Evolutionary conservation across 331 rosid genomes (phyloP).

Genomic region (Saraca asoca): DNA sequence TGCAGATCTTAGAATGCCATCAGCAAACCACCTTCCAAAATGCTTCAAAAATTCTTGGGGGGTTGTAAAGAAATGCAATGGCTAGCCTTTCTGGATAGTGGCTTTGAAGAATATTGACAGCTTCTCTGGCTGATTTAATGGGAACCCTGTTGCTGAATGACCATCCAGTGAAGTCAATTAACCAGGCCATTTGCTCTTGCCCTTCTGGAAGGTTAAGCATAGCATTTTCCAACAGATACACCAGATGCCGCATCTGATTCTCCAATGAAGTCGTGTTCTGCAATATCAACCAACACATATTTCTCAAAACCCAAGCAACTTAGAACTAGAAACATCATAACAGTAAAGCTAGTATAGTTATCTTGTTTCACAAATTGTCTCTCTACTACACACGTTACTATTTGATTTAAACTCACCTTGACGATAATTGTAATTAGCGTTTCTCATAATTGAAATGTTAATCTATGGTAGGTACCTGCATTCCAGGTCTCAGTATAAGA

Average conservation of each 20-base stretch:
- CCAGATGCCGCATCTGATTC: constrained; percentile 66
- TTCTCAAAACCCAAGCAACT: too few relatives aligned
- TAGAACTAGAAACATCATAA: neutral
- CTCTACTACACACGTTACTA: too few relatives aligned
- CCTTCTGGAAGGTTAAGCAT: constrained; percentile 77
- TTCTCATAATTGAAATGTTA: neutral
- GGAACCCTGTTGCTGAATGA: constrained; percentile 53
- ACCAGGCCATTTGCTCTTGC: constrained; percentile 92
- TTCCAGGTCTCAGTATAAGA: constrained; percentile 87
- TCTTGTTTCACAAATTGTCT: too few relatives aligned
- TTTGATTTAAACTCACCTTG: too few relatives aligned
- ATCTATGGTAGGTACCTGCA: constrained; percentile 63
- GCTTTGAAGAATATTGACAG: constrained; percentile 70
- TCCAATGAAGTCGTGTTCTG: constrained; percentile 76
- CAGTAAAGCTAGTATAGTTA: neutral
- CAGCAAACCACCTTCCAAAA: constrained; percentile 62
- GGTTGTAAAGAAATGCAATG: constrained; percentile 64
- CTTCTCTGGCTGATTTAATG: constrained; percentile 72
- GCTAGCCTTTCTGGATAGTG: constrained; percentile 98
- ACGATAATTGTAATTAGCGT: neutral
- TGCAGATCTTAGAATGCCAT: too few relatives aligned
- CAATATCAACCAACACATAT: neutral
- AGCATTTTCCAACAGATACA: constrained; percentile 83
- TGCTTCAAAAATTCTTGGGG: constrained; percentile 88
- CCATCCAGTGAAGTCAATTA: constrained; percentile 82